Percentiles rank a stretch among this genome's conserved stretches.
phyloP scores from a whole-genome alignment of 345 rosid genomes.

The Corymbia maculata region DNA sequence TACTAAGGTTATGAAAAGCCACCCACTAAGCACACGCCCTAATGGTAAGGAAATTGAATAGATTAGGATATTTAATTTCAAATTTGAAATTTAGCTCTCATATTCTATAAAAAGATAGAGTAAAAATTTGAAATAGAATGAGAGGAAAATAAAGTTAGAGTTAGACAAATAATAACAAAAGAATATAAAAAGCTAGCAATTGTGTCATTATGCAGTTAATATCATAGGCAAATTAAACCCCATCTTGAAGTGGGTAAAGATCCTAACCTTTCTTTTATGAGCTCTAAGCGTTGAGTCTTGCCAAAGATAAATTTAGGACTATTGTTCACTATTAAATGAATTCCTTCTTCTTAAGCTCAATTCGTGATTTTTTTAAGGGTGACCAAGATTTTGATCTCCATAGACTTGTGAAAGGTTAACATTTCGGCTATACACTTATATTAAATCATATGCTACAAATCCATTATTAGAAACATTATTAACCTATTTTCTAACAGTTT shows the following conservation, averaged over 20 bases:
- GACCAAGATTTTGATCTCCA: background rate
- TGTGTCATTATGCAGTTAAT: accelerated
- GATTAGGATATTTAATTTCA: background rate
- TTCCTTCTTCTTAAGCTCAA: background rate
- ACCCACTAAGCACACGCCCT: background rate
- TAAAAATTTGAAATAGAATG: too few species aligned
- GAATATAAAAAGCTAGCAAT: too few species aligned
- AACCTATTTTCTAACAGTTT: background rate
- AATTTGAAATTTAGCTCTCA: accelerated
- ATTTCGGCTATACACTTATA: background rate
- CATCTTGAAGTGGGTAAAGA: background rate
- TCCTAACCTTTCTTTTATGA: background rate
- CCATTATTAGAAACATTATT: background rate
- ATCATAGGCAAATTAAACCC: background rate
- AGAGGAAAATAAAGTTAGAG: too few species aligned
- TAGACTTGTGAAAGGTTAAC: background rate
- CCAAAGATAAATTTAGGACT: background rate
- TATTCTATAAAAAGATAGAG: background rate
- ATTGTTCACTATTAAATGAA: background rate
- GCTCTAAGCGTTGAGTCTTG: background rate
- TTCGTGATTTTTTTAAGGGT: background rate
- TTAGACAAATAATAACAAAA: too few species aligned
- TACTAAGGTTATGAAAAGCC: background rate
- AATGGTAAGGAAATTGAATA: background rate
- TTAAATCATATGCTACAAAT: background rate